Conservation (phyloP, 805 yeast genomes). For the Kodamaea sagamina region DNA sequence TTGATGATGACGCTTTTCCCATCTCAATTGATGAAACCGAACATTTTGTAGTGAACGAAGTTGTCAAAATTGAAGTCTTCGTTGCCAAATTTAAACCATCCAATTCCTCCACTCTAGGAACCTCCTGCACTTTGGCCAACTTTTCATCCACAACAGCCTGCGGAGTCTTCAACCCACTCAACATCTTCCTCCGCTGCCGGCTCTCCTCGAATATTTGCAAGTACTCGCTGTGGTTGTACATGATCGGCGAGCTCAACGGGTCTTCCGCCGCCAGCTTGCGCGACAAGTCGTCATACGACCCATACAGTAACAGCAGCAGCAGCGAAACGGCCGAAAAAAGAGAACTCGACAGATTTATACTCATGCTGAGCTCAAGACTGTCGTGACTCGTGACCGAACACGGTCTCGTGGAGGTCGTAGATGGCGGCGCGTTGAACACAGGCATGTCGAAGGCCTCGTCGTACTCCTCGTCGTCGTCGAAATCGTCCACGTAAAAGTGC, state of each 20-base stretch:
- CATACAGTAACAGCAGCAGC: slow-evolving; percentile 13
- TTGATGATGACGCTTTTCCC: no score
- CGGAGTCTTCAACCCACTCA: slow-evolving; percentile 21
- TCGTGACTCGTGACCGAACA: slow-evolving; percentile 47
- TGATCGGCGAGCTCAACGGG: slow-evolving; percentile 19
- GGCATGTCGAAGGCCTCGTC: slow-evolving; percentile 7
- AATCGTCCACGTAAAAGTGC: not conserved
- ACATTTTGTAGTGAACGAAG: no score
- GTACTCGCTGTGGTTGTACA: slow-evolving; percentile 29
- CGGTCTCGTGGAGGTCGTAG: slow-evolving; percentile 43
- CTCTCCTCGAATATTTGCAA: slow-evolving; percentile 28
- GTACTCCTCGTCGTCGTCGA: slow-evolving; percentile 42
- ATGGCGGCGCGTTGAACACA: slow-evolving; percentile 13
- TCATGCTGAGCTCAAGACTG: slow-evolving; percentile 16
- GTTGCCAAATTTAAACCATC: no score
- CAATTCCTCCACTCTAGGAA: no score
- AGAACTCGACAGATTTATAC: slow-evolving; percentile 6
- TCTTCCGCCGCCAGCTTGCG: slow-evolving; percentile 10
- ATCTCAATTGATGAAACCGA: no score
- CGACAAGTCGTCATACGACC: slow-evolving; percentile 14
- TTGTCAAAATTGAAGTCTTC: no score
- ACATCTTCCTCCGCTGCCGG: slow-evolving; percentile 23
- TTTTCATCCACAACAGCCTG: not conserved
- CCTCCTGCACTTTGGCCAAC: not conserved
- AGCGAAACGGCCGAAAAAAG: slow-evolving; percentile 10